Evolutionary conservation across 2,329 filamentous ascomycete genomes (phyloP).

Genomic region (Colletotrichum sidae): DNA sequence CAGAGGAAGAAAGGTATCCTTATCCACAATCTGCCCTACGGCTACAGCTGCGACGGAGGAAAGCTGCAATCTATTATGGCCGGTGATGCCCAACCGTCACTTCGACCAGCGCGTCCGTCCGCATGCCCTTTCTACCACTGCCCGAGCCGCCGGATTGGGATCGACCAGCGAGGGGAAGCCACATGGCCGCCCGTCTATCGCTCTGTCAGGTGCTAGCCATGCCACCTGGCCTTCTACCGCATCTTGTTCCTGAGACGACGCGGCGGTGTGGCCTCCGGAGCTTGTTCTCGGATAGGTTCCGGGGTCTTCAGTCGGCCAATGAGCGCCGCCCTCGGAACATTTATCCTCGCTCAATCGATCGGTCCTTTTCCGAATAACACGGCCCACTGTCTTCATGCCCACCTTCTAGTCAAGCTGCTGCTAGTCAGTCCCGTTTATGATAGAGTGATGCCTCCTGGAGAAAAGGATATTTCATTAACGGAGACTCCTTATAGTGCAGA

Average conservation of each 20-base stretch:
- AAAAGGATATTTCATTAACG: background rate
- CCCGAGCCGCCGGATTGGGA: slow-evolving; percentile 19
- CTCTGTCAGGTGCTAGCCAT: slow-evolving; percentile 12
- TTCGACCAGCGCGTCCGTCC: slow-evolving; percentile 17
- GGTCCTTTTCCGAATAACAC: slow-evolving; percentile 29
- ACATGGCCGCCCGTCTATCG: slow-evolving; percentile 7
- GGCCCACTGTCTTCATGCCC: slow-evolving; percentile 26
- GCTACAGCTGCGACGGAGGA: slow-evolving; percentile 10
- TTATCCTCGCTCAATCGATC: slow-evolving; percentile 35
- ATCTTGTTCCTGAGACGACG: slow-evolving; percentile 23
- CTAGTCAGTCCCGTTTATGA: slow-evolving; percentile 2
- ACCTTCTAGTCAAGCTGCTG: background rate
- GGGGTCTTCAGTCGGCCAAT: slow-evolving; percentile 23
- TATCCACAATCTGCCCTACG: slow-evolving; percentile 4
- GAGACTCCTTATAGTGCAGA: slow-evolving; percentile 7
- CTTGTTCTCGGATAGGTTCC: slow-evolving; percentile 30
- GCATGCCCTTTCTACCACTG: slow-evolving; percentile 22
- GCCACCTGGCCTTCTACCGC: background rate
- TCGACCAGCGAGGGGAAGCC: slow-evolving; percentile 2
- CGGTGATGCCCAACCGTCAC: slow-evolving; percentile 36
- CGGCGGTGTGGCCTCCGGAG: slow-evolving; percentile 23
- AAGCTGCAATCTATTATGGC: slow-evolving; percentile 9
- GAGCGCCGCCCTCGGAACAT: slow-evolving; percentile 20
- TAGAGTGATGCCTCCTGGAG: slow-evolving; percentile 5
- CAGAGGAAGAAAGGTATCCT: background rate